These are phyloP conservation scores for Xylaria sp. DNA, from an alignment of 2,329 filamentous ascomycete genomes.

Conservation along the genomic window DNA sequence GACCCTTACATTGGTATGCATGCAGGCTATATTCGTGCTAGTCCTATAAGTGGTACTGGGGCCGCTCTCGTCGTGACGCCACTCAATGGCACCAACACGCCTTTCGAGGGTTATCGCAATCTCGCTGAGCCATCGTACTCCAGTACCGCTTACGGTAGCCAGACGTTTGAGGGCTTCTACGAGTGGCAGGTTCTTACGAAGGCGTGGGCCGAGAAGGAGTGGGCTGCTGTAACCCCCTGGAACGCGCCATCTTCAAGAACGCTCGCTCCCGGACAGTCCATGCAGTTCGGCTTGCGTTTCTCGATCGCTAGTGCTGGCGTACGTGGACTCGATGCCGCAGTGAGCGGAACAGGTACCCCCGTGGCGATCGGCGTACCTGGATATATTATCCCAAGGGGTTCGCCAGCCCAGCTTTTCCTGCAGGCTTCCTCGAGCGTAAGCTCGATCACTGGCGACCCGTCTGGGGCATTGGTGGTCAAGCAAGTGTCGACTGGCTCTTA, in stretches of 20 bases:
- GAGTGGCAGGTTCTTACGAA: slow-evolving; percentile 67
- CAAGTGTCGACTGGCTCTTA: slow-evolving; percentile 51
- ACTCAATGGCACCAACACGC: slow-evolving; percentile 56
- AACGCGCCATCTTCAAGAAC: slow-evolving; percentile 62
- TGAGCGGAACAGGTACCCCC: slow-evolving; percentile 57
- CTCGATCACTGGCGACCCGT: slow-evolving; percentile 55
- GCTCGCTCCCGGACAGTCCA: slow-evolving; percentile 57
- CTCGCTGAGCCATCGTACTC: slow-evolving; percentile 58
- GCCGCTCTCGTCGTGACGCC: slow-evolving; percentile 66
- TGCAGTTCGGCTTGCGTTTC: slow-evolving; percentile 64
- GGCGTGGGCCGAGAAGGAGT: slow-evolving; percentile 67
- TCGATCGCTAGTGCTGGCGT: slow-evolving; percentile 58
- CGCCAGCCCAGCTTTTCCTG: slow-evolving; percentile 59
- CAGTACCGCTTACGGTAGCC: slow-evolving; percentile 59
- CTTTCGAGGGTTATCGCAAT: slow-evolving; percentile 66
- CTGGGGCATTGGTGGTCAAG: slow-evolving; percentile 52
- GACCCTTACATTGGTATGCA: slow-evolving; percentile 71
- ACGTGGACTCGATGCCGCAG: slow-evolving; percentile 59
- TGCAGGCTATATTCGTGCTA: slow-evolving; percentile 66
- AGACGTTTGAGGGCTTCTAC: slow-evolving; percentile 70
- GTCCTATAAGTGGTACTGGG: slow-evolving; percentile 63
- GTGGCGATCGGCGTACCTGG: slow-evolving; percentile 65
- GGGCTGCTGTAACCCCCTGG: slow-evolving; percentile 63
- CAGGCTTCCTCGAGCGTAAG: slow-evolving; percentile 54
- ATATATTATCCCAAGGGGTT: slow-evolving; percentile 63